phyloP scores from a whole-genome alignment of 2,329 filamentous ascomycete species.

The Beauveria sp. region DNA sequence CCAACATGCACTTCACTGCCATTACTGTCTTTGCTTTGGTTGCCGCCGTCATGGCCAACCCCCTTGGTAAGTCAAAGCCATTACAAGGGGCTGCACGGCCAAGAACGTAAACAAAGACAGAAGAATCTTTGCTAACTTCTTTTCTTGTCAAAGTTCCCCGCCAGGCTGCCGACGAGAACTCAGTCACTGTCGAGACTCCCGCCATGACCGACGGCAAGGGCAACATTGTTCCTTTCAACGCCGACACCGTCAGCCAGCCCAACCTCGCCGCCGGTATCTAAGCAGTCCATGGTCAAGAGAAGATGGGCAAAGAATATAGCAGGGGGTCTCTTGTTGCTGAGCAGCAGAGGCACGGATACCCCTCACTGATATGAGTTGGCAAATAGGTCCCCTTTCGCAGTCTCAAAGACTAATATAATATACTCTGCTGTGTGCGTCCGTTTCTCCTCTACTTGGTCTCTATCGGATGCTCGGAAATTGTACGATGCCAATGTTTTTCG shows the following conservation, averaged over 20 bases:
- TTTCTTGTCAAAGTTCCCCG: conserved; percentile 6
- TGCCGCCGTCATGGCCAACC: conserved; percentile 37
- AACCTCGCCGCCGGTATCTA: conserved; percentile 29
- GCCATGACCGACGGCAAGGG: conserved; percentile 38
- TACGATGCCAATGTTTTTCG: no score
- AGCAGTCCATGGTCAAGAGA: neutral
- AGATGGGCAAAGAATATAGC: neutral
- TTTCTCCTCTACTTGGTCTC: neutral
- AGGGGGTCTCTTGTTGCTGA: neutral
- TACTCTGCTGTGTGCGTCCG: neutral
- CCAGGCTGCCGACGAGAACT: conserved; percentile 3
- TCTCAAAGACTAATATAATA: neutral
- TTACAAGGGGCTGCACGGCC: no score
- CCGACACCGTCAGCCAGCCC: conserved; percentile 26
- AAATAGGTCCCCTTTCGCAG: neutral
- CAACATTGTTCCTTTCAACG: conserved; percentile 35
- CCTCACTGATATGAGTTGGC: neutral
- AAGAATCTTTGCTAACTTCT: neutral
- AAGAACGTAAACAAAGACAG: no score
- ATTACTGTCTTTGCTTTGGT: conserved; percentile 39
- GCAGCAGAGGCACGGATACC: neutral
- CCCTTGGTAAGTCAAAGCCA: conserved; percentile 18
- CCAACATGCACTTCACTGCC: conserved; percentile 48
- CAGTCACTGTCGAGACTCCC: conserved; percentile 28
- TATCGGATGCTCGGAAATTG: no score